Conservation (phyloP, 1,139 yeast genomes). For the Candida sp. region DNA sequence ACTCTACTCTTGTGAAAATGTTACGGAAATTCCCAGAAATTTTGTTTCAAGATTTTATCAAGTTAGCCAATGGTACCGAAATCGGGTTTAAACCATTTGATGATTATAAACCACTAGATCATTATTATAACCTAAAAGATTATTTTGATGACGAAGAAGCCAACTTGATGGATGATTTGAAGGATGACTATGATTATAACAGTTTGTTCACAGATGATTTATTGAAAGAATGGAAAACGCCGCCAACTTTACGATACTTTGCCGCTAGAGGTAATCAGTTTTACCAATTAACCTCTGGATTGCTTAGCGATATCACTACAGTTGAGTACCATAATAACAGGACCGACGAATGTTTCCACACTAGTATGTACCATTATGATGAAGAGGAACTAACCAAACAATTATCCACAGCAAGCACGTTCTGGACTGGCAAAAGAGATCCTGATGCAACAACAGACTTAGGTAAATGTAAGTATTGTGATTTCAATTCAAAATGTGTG, state of each 20-base stretch:
- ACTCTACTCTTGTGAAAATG: slow-evolving; percentile 31
- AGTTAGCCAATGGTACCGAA: slow-evolving; percentile 42
- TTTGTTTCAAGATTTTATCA: slow-evolving; percentile 38
- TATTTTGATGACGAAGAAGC: neutral
- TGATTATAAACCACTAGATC: slow-evolving; percentile 7
- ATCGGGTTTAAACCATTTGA: slow-evolving; percentile 44
- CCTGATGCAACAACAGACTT: slow-evolving; percentile 39
- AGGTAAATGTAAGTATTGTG: slow-evolving; percentile 51
- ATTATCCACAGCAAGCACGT: slow-evolving; percentile 30
- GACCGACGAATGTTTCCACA: slow-evolving; percentile 33
- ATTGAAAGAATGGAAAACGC: slow-evolving; percentile 43
- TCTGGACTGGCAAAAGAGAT: slow-evolving; percentile 54
- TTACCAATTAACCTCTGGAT: slow-evolving; percentile 29
- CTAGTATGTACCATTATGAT: slow-evolving; percentile 33
- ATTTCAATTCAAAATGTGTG: slow-evolving; percentile 35
- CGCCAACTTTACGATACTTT: slow-evolving; percentile 55
- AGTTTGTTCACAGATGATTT: slow-evolving; percentile 12
- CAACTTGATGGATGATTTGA: slow-evolving; percentile 7
- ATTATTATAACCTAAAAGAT: neutral
- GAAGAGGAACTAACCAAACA: slow-evolving; percentile 19
- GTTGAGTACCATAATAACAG: slow-evolving; percentile 51
- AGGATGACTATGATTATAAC: slow-evolving; percentile 12
- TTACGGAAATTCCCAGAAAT: slow-evolving; percentile 32
- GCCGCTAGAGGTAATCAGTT: slow-evolving; percentile 54
- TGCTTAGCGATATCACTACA: slow-evolving; percentile 32